Percentiles rank a stretch among this genome's conserved stretches.
Evolutionary conservation across 2,329 filamentous ascomycete genomes (phyloP).

Genomic region (Aspergillus sp.): DNA sequence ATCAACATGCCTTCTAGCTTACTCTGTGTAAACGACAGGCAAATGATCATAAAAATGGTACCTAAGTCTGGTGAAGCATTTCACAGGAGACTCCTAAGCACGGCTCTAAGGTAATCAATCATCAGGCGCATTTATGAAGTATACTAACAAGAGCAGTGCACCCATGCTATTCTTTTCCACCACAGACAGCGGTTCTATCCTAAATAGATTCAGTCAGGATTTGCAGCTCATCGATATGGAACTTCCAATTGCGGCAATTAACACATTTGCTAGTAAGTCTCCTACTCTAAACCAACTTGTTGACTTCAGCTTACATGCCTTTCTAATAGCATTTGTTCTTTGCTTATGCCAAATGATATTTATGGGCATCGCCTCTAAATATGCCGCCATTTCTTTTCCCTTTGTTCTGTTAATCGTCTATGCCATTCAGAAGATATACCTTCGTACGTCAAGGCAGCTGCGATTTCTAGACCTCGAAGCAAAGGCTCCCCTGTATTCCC

Average conservation of each 20-base stretch:
- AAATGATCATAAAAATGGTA: conserved; percentile 55
- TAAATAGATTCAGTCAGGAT: conserved; percentile 48
- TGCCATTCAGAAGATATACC: conserved; percentile 57
- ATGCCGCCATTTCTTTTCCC: conserved; percentile 53
- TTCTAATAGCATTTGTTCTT: conserved; percentile 22
- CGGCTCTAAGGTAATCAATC: conserved; percentile 44
- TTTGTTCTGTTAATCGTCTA: conserved; percentile 50
- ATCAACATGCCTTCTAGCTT: neutral
- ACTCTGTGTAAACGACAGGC: conserved; percentile 27
- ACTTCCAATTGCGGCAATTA: conserved; percentile 42
- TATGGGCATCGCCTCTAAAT: conserved; percentile 50
- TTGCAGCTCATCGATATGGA: conserved; percentile 47
- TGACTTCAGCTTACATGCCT: neutral
- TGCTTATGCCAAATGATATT: conserved; percentile 50
- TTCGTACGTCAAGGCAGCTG: conserved; percentile 61
- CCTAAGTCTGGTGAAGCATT: conserved; percentile 53
- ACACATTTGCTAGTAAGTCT: conserved; percentile 37
- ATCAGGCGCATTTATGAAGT: conserved; percentile 19
- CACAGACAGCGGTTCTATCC: conserved; percentile 42
- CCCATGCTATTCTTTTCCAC: conserved; percentile 46
- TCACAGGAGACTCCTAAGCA: conserved; percentile 49
- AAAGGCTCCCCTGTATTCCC: conserved; percentile 59
- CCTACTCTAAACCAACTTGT: neutral
- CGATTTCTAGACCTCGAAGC: conserved; percentile 62
- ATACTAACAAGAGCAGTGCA: conserved; percentile 25